Evolutionary conservation across 805 yeast species (phyloP).

Genomic region (Ogataea degrootiae): DNA sequence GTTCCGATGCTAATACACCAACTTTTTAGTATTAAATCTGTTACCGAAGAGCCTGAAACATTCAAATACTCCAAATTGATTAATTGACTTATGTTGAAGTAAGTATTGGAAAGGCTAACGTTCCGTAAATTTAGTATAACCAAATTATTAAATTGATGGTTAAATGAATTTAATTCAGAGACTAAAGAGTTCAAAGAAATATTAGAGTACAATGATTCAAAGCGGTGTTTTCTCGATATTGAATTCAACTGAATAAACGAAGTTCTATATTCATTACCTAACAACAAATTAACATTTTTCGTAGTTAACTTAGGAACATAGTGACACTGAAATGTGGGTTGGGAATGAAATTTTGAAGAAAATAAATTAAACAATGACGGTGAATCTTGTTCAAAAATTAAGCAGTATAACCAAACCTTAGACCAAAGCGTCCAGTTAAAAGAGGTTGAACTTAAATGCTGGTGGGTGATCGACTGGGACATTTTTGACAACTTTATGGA

Average conservation of each 20-base stretch:
- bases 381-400: conserved; percentile 27
- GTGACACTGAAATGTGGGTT: conserved; percentile 16
- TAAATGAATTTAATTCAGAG: conserved; percentile 5
- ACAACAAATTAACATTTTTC: neutral
- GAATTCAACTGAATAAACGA: conserved; percentile 12
- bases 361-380: conserved; percentile 27
- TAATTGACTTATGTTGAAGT: conserved; percentile 7
- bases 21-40: conserved; percentile 16
- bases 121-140: conserved; percentile 17
- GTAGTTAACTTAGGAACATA: conserved; percentile 11
- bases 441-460: conserved; percentile 23
- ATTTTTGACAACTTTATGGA: conserved; percentile 25
- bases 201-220: conserved; percentile 32
- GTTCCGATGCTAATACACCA: conserved; percentile 24
- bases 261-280: conserved; percentile 18
- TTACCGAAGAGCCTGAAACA: conserved; percentile 14
- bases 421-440: conserved; percentile 25
- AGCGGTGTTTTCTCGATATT: conserved; percentile 24
- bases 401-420: conserved; percentile 29
- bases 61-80: conserved; percentile 17
- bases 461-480: conserved; percentile 13
- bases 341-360: conserved; percentile 18
- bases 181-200: conserved; percentile 13
- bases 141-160: conserved; percentile 6
- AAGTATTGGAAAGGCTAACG: conserved; percentile 4